A percentile compares a stretch with the other conserved stretches of the same genome.
phyloP scores from a whole-genome alignment of 768 basidiomycete genomes.

The Kwoniella sp. region DNA sequence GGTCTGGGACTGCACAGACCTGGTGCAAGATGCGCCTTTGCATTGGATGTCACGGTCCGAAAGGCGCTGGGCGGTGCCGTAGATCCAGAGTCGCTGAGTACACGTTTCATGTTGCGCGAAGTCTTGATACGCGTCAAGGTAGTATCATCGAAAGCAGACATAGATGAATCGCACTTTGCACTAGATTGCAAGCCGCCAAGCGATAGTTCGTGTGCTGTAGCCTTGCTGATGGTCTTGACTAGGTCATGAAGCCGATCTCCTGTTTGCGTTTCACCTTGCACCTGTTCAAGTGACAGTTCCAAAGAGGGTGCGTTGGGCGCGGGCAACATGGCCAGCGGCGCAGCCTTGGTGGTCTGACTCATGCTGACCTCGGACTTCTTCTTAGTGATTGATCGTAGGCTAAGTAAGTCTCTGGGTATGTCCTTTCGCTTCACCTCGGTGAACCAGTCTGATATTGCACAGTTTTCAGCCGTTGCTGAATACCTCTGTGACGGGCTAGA shows the following conservation, averaged over 20 bases:
- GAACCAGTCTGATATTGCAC: constrained; percentile 15
- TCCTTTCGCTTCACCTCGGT: constrained; percentile 33
- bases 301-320: constrained; percentile 29
- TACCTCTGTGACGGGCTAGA: background rate
- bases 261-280: constrained; percentile 18
- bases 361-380: constrained; percentile 28
- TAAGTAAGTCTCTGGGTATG: constrained; percentile 33
- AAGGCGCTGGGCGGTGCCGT: constrained; percentile 22
- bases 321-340: constrained; percentile 16
- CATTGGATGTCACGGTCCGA: too few relatives aligned
- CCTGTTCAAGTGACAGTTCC: constrained; percentile 35
- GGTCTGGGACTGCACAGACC: too few relatives aligned
- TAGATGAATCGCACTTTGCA: background rate
- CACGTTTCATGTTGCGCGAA: background rate
- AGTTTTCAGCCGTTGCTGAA: background rate
- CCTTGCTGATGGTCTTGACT: constrained; percentile 36
- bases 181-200: background rate
- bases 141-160: constrained; percentile 1
- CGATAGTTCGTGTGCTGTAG: constrained; percentile 25
- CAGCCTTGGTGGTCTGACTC: constrained; percentile 3
- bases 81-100: background rate
- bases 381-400: constrained; percentile 30
- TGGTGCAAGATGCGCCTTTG: too few relatives aligned
- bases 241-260: constrained; percentile 26
- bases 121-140: background rate